Base-by-base conservation (phyloP, 495 filamentous ascomycete species). In the Hypoxylon lenormandii region DNA sequence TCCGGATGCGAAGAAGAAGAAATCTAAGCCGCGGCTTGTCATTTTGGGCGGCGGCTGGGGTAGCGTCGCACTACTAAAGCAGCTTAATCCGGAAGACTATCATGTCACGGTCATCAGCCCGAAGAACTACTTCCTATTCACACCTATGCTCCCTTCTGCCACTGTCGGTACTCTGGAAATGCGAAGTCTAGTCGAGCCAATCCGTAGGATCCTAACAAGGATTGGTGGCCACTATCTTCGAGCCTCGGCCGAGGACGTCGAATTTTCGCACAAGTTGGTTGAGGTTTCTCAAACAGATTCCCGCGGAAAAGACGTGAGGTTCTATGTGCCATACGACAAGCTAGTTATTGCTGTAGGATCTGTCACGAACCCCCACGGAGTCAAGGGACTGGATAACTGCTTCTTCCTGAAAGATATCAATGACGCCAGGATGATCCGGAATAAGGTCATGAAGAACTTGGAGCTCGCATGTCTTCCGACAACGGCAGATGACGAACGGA, bases 311-410 rank as follows among this genome's bases (percentile, higher is more conserved):
- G 85, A 87, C 71, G 81, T 87, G 62, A 82, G 86, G 38, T 98
- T 99, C 79, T 99, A 99, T 81, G 80, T 99, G 1, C 96, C 96
- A 0, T 99, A 99, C 71, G 96, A 99, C 76, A 99, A 99, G 81
- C 83, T 99, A n/a, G 92, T 99, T 16, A 83, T 99, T 71, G 94
- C 88, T 59, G 94, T 97, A 56, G 95, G 95, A 21, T 97, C 94
- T 30, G 86, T 90, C 22, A 96, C 93, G 5, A 98, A 97, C 75
- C 88, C 95, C 2, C 95, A 99, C 77, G 96, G 96, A 52, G 96
- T 99, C 56, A 92, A 95, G 76, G 96, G 96, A 2, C 87, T 99
- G 11, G 92, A 99, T 64, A 81, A 99, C 76, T 97, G 94, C 78
- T 87, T 96, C 76, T 96, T 97, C 81, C 81, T 99, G 50, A 99